Conservation (phyloP, 106 monocot species). For the Dioscorea alata region DNA sequence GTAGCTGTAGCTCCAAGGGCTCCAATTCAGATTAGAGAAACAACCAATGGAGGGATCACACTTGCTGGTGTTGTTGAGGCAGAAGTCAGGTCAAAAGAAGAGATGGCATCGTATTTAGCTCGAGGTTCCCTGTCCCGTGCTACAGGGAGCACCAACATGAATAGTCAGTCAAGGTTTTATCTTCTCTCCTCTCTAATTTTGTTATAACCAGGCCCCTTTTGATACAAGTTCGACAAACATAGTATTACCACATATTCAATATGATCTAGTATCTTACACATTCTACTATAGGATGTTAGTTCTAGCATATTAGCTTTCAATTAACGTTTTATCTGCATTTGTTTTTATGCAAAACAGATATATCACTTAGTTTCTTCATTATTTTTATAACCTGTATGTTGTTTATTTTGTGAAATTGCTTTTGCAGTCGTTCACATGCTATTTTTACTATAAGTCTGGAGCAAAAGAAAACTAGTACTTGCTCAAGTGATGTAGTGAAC, state of each 20-base stretch:
- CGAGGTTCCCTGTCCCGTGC: conserved; percentile 88
- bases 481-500: conserved; percentile 6
- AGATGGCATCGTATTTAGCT: conserved; percentile 77
- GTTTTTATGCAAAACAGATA: too few species aligned
- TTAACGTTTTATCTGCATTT: too few species aligned
- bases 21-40: conserved; percentile 99
- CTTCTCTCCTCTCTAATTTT: too few species aligned
- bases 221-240: too few species aligned
- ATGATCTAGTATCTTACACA: too few species aligned
- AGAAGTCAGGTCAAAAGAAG: conserved; percentile 82
- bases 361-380: too few species aligned
- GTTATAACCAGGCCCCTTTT: too few species aligned
- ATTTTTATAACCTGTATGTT: background rate
- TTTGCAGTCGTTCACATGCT: conserved; percentile 93
- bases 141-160: conserved; percentile 97
- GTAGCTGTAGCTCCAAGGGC: conserved; percentile 35
- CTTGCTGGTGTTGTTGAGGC: conserved; percentile 89
- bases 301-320: too few species aligned
- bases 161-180: conserved; percentile 90
- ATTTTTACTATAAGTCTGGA: conserved; percentile 95
- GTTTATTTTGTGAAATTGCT: background rate
- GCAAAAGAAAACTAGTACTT: conserved; percentile 47
- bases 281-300: too few species aligned
- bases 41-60: conserved; percentile 78
- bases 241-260: too few species aligned